These are phyloP conservation scores for Talaromyces sp. DNA, from an alignment of 2,329 filamentous ascomycete genomes.

Conservation along the genomic window DNA sequence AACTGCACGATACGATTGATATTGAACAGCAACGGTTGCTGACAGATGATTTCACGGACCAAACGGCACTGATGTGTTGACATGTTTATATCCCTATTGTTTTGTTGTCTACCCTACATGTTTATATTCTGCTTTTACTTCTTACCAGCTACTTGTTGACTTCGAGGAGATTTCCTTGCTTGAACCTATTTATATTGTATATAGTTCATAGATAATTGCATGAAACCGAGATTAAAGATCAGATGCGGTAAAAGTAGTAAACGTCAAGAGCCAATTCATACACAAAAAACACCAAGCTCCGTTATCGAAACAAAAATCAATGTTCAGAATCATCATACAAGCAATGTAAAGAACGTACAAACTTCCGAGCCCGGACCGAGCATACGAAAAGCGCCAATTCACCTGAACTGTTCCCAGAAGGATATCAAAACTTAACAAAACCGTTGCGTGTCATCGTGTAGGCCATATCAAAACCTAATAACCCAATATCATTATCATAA, in stretches of 20 bases:
- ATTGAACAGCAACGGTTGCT: neutral
- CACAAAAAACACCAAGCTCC: neutral
- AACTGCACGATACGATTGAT: neutral
- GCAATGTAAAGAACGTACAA: neutral
- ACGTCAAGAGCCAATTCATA: neutral
- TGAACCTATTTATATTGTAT: constrained; percentile 4
- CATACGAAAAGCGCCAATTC: neutral
- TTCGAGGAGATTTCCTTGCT: neutral
- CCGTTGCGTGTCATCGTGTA: neutral
- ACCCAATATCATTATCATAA: neutral
- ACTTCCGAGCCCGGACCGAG: neutral
- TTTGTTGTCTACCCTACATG: neutral
- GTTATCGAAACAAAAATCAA: neutral
- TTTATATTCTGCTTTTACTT: neutral
- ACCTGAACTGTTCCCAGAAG: constrained; percentile 6
- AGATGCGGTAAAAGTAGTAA: neutral
- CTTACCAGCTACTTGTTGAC: neutral
- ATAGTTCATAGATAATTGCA: constrained; percentile 8
- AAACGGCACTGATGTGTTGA: neutral
- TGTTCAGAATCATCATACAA: neutral
- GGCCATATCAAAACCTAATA: neutral
- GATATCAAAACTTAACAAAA: constrained; percentile 6
- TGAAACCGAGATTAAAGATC: neutral
- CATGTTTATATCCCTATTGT: neutral
- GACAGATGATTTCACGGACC: neutral